phyloP scores from a whole-genome alignment of 148 eudicot species.

The Vaccinium macrocarpon region DNA sequence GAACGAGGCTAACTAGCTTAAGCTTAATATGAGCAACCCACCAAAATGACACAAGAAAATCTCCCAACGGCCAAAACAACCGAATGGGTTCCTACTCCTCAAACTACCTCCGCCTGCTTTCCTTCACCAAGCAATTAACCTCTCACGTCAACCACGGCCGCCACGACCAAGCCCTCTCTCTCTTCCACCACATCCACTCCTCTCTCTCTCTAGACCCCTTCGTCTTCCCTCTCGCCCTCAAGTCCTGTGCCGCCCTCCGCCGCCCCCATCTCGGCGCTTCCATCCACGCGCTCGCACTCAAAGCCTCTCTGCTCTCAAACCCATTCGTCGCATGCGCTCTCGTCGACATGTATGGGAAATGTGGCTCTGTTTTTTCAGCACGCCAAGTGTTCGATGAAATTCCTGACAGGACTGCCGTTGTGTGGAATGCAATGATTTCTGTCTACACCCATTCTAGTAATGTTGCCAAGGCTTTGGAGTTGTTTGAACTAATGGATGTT shows the following conservation, averaged over 20 bases:
- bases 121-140: conserved; percentile 39
- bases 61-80: neutral
- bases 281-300: conserved; percentile 40
- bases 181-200: conserved; percentile 46
- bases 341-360: conserved; percentile 48
- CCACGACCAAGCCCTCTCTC: conserved; percentile 43
- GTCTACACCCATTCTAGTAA: conserved; percentile 30
- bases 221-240: conserved; percentile 55
- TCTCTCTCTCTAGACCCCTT: conserved; percentile 40
- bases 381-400: conserved; percentile 48
- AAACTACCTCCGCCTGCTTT: conserved; percentile 39
- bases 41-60: neutral
- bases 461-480: conserved; percentile 27
- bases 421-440: conserved; percentile 57
- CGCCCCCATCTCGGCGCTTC: conserved; percentile 29
- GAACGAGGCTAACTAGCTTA: too few relatives aligned
- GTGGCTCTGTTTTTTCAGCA: conserved; percentile 32
- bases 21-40: neutral
- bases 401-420: conserved; percentile 37
- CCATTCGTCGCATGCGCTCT: conserved; percentile 48
- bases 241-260: conserved; percentile 40
- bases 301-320: conserved; percentile 36
- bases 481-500: conserved; percentile 48
- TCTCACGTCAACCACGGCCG: conserved; percentile 43
- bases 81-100: conserved; percentile 36